phyloP scores from a whole-genome alignment of 768 basidiomycete species.

The Thelephora ganbajun region DNA sequence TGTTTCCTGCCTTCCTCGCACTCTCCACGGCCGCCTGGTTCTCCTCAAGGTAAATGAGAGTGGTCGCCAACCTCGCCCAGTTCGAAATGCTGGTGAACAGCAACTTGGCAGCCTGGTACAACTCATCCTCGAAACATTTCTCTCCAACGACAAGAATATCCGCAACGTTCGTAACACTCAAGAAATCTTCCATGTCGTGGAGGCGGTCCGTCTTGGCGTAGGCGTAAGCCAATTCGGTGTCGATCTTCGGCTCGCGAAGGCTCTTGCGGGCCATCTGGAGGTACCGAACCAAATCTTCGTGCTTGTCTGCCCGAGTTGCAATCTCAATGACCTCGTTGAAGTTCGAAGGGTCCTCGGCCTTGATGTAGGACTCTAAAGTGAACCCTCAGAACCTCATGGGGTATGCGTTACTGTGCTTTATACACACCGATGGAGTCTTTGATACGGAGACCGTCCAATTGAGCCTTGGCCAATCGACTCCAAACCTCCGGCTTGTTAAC shows the following conservation, averaged over 20 bases:
- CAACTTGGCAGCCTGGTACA: conserved; percentile 94
- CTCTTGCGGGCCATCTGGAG: conserved; percentile 98
- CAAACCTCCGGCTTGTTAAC: conserved; percentile 94
- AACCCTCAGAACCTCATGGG: background rate
- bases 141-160: conserved; percentile 95
- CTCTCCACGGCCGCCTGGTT: conserved; percentile 98
- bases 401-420: conserved; percentile 2
- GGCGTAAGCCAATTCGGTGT: conserved; percentile 94
- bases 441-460: conserved; percentile 93
- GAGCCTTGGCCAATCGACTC: conserved; percentile 96
- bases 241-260: conserved; percentile 92
- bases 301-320: conserved; percentile 81
- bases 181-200: conserved; percentile 99
- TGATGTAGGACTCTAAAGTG: conserved; percentile 83
- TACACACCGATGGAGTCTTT: conserved; percentile 88
- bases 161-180: conserved; percentile 96
- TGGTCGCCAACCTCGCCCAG: conserved; percentile 96
- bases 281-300: conserved; percentile 89
- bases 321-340: conserved; percentile 95
- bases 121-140: conserved; percentile 96
- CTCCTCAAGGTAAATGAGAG: conserved; percentile 94
- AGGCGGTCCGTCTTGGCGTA: conserved; percentile 96
- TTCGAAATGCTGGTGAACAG: conserved; percentile 96
- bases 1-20: conserved; percentile 98
- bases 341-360: conserved; percentile 90